phyloP scores from a whole-genome alignment of 257 asterid species.

The Solanum appendiculatum region DNA sequence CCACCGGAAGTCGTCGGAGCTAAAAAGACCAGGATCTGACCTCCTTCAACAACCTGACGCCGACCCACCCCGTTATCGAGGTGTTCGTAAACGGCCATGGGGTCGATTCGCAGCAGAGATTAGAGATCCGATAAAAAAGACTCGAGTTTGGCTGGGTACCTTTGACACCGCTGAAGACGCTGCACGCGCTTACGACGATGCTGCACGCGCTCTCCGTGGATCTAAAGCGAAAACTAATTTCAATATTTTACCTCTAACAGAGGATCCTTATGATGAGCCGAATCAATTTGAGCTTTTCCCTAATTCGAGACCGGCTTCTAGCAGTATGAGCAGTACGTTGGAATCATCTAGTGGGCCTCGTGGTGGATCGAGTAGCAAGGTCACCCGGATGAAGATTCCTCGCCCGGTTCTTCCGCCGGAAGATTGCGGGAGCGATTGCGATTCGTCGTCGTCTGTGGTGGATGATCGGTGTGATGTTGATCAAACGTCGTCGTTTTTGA shows the following conservation, averaged over 20 bases:
- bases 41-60: neutral
- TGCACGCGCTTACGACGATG: constrained; percentile 7
- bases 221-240: constrained; percentile 7
- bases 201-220: constrained; percentile 7
- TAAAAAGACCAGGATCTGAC: neutral
- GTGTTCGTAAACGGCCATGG: constrained; percentile 12
- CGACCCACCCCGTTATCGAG: constrained; percentile 10
- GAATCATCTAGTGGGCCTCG: constrained; percentile 6
- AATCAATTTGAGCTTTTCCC: neutral
- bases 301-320: constrained; percentile 2
- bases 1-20: neutral
- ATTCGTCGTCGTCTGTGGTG: constrained; percentile 6
- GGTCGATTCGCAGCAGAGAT: constrained; percentile 8
- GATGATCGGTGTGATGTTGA: neutral
- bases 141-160: constrained; percentile 7
- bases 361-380: neutral
- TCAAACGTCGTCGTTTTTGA: neutral
- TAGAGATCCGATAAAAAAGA: constrained; percentile 1
- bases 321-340: constrained; percentile 7
- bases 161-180: constrained; percentile 5
- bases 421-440: constrained; percentile 4
- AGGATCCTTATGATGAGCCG: neutral
- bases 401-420: neutral
- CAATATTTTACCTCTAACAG: neutral
- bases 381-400: neutral